phyloP scores from a whole-genome alignment of 73 alveolate species.

The Paramecium tetraurelia region DNA sequence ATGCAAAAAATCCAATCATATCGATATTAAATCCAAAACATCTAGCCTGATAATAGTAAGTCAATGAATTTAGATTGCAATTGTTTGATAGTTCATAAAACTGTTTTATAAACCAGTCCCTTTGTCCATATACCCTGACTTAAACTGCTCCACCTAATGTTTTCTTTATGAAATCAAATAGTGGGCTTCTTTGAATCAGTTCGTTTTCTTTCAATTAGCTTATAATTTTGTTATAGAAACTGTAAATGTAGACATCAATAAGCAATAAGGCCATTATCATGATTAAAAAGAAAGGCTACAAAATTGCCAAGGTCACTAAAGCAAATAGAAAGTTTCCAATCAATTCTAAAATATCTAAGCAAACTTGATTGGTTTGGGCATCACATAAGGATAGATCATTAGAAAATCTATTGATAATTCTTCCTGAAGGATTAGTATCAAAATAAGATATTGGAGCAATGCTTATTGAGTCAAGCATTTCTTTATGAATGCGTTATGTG shows the following conservation, averaged over 20 bases:
- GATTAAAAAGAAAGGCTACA: constrained; percentile 1
- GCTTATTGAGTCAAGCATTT: constrained; percentile 16
- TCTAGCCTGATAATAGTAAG: constrained; percentile 19
- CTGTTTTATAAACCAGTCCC: neutral
- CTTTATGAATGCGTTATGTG: constrained; percentile 16
- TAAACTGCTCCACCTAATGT: constrained; percentile 33
- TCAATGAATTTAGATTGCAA: neutral
- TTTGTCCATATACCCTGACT: neutral
- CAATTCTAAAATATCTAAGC: constrained; percentile 34
- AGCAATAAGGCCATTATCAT: neutral
- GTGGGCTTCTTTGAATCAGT: neutral
- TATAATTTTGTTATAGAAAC: neutral
- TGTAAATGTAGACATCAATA: neutral
- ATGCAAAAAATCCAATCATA: neutral
- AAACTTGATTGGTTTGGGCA: neutral
- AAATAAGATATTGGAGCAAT: constrained; percentile 38
- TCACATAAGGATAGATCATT: constrained; percentile 38
- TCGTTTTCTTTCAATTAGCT: constrained; percentile 20
- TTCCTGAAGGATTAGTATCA: constrained; percentile 49
- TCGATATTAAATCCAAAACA: neutral
- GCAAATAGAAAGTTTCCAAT: neutral
- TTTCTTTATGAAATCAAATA: constrained; percentile 10
- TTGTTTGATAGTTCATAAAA: neutral
- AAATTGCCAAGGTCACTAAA: constrained; percentile 22
- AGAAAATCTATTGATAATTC: constrained; percentile 35